Percentiles rank a stretch among this genome's conserved stretches.
phyloP scores from a whole-genome alignment of 2,329 filamentous ascomycete species.

The Torrubiellomyces zombiae region DNA sequence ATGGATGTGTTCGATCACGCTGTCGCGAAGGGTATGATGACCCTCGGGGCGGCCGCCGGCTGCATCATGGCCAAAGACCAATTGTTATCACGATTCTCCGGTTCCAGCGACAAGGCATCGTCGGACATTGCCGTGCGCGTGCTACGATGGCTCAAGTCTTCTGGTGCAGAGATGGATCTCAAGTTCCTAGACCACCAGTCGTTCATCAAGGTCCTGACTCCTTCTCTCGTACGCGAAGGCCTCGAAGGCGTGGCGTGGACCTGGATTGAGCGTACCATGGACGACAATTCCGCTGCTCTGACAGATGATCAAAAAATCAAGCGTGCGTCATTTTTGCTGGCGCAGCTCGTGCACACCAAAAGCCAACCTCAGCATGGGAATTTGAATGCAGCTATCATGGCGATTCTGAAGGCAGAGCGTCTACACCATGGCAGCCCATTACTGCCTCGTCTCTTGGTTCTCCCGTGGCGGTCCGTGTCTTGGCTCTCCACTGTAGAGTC shows the following conservation, averaged over 20 bases:
- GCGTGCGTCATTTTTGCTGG: slow-evolving; percentile 17
- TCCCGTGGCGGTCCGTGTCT: slow-evolving; percentile 30
- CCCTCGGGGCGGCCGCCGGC: slow-evolving; percentile 31
- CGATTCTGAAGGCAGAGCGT: slow-evolving; percentile 28
- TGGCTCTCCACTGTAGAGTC: slow-evolving; percentile 35
- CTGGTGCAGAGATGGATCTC: slow-evolving; percentile 28
- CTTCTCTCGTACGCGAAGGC: slow-evolving; percentile 35
- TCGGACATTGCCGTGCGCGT: slow-evolving; percentile 31
- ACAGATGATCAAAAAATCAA: slow-evolving; percentile 9
- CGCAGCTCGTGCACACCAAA: slow-evolving; percentile 25
- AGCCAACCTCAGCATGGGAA: slow-evolving; percentile 21
- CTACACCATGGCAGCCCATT: slow-evolving; percentile 20
- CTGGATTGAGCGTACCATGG: slow-evolving; percentile 30
- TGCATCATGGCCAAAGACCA: slow-evolving; percentile 32
- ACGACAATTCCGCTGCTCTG: slow-evolving; percentile 8
- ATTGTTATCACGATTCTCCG: slow-evolving; percentile 15
- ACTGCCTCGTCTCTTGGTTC: slow-evolving; percentile 19
- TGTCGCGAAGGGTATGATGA: slow-evolving; percentile 40
- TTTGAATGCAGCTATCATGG: slow-evolving; percentile 31
- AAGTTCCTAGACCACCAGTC: slow-evolving; percentile 24
- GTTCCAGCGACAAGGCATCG: slow-evolving; percentile 15
- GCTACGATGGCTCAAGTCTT: slow-evolving; percentile 35
- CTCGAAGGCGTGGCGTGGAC: slow-evolving; percentile 33
- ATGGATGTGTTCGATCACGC: slow-evolving; percentile 40
- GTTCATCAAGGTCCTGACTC: slow-evolving; percentile 24